phyloP scores from a whole-genome alignment of 2,329 filamentous ascomycete genomes.

The Ophiostoma himal-ulmi region DNA sequence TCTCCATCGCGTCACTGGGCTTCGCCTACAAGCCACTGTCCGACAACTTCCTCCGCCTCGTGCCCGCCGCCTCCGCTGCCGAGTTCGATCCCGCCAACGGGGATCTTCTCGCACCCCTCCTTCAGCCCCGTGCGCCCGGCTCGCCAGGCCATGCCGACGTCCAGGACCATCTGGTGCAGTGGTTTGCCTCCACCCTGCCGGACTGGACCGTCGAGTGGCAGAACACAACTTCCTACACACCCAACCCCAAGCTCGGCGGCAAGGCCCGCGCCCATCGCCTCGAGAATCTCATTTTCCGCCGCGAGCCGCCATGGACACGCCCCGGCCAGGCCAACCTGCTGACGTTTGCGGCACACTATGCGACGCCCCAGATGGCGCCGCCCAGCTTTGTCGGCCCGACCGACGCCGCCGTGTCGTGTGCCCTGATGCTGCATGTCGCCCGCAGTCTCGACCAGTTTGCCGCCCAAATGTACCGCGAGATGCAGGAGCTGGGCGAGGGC shows the following conservation, averaged over 20 bases:
- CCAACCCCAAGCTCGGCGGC: constrained; percentile 3
- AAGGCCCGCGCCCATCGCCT: constrained; percentile 54
- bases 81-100: constrained; percentile 66
- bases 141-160: constrained; percentile 61
- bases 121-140: constrained; percentile 68
- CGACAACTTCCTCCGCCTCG: constrained; percentile 55
- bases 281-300: constrained; percentile 67
- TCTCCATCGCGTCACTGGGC: constrained; percentile 28
- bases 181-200: constrained; percentile 61
- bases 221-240: constrained; percentile 56
- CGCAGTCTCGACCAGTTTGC: constrained; percentile 64
- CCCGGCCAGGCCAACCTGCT: constrained; percentile 65
- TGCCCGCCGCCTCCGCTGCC: constrained; percentile 53
- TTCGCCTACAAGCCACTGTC: constrained; percentile 47
- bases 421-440: constrained; percentile 74
- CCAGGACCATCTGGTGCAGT: constrained; percentile 65
- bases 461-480: constrained; percentile 66
- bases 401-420: constrained; percentile 78
- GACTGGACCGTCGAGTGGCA: constrained; percentile 66
- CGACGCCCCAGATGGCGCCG: constrained; percentile 62
- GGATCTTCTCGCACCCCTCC: constrained; percentile 65
- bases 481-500: constrained; percentile 52
- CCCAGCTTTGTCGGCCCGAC: constrained; percentile 76
- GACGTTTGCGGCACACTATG: constrained; percentile 79
- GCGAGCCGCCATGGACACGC: constrained; percentile 70